Base-by-base conservation (phyloP, 2,329 filamentous ascomycete genomes). In the Penicillium verrucosum region DNA sequence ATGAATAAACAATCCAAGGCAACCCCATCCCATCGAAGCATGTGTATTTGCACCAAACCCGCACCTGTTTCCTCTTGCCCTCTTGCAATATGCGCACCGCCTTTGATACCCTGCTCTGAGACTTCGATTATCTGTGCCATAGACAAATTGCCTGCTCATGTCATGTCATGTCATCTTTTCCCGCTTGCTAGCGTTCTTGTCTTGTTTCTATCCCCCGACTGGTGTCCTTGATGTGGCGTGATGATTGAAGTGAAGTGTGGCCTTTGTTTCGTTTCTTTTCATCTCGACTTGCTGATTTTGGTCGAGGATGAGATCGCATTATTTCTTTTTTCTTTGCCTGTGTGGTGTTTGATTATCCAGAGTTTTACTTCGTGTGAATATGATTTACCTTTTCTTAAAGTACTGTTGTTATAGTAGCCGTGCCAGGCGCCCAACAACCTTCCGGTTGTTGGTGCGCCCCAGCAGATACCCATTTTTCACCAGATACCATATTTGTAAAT, bases 301-400 rank as follows among this genome's bases (percentile, higher is more conserved):
- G 36, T 30, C 18, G 18, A 29, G 12, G 36, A 4, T 40, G 36
- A 34, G 4, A 25, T 41, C 18, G 41, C 12, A 16, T 54, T 45
- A 42, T 3, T 21, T 41, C 2, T 21, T 30, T 45, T 40, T 49
- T 32, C 11, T 56, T 42, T 43, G 8, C 51, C 37, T 34, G 11
- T 57, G 45, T 12, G 21, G 46, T 62, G 58, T 65, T 51, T 56
- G 51, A 62, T 42, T 62, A 63, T 52, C 45, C 56, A 41, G 51
- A 47, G 30, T 58, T 57, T 47, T 54, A 58, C 46, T 62, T 62
- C 58, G 57, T 65, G 62, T 65, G 62, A 64, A 65, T 64, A 63
- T 62, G 59, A 62, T 60, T 56, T 52, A 51, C 18, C 44, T 37
- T 57, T 7, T 41, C n/a, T 21, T 45, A 10, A n/a, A 50, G 27